Percentiles rank a stretch among this genome's conserved stretches.
These are phyloP conservation scores for Davidsoniella virescens DNA, from an alignment of 2,329 filamentous ascomycete species.

Conservation along the genomic window DNA sequence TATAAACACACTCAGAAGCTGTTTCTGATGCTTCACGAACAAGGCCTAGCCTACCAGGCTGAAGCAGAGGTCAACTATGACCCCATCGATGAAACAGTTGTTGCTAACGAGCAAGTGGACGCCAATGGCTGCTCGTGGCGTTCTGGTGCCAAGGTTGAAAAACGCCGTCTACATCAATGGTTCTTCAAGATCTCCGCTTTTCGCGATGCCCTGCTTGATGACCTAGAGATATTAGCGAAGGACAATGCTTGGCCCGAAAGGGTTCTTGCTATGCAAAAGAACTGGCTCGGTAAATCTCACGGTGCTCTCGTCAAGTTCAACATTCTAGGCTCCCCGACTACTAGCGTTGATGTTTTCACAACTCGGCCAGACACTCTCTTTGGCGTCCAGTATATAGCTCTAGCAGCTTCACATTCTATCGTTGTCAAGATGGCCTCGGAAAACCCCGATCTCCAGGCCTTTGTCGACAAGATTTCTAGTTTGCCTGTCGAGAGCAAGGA, in stretches of 20 bases:
- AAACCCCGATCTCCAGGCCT: slow-evolving; percentile 47
- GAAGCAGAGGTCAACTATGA: slow-evolving; percentile 83
- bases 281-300: slow-evolving; percentile 71
- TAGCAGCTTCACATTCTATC: slow-evolving; percentile 57
- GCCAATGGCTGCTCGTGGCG: slow-evolving; percentile 73
- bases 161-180: slow-evolving; percentile 70
- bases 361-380: slow-evolving; percentile 77
- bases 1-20: slow-evolving; percentile 82
- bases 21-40: slow-evolving; percentile 60
- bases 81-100: slow-evolving; percentile 72
- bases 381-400: slow-evolving; percentile 69
- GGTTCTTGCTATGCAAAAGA: slow-evolving; percentile 67
- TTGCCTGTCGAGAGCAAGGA: slow-evolving; percentile 40
- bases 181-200: slow-evolving; percentile 74
- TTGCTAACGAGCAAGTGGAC: slow-evolving; percentile 91
- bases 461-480: slow-evolving; percentile 46
- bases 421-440: slow-evolving; percentile 43
- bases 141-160: slow-evolving; percentile 70
- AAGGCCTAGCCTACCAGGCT: slow-evolving; percentile 65
- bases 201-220: slow-evolving; percentile 53
- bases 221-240: slow-evolving; percentile 48
- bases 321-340: slow-evolving; percentile 28
- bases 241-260: slow-evolving; percentile 63
- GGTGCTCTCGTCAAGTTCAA: slow-evolving; percentile 60
- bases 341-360: slow-evolving; percentile 58